phyloP scores from a whole-genome alignment of 1,139 yeast genomes.

The Blastobotrys illinoisensis region DNA sequence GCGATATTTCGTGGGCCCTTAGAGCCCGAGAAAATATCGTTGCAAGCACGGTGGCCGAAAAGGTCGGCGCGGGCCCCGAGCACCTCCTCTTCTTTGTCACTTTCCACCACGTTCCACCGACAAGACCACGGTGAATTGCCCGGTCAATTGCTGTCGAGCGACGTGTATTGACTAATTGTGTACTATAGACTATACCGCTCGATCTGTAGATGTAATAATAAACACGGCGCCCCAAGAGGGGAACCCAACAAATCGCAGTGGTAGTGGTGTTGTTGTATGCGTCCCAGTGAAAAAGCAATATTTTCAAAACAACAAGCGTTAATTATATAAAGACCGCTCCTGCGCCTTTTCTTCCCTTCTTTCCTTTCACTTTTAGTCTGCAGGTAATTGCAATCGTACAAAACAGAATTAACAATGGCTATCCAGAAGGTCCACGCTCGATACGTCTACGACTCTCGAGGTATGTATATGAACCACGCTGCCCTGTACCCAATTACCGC shows the following conservation, averaged over 20 bases:
- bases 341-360: constrained; percentile 2
- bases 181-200: not conserved
- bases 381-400: not conserved
- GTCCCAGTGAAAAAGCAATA: not conserved
- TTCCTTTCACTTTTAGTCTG: not conserved
- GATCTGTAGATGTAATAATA: not conserved
- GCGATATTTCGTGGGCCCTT: not conserved
- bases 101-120: not conserved
- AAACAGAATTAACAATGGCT: constrained; percentile 37
- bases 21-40: not conserved
- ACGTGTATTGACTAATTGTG: not conserved
- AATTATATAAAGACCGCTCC: constrained; percentile 6
- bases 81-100: not conserved
- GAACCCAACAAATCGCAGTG: not conserved
- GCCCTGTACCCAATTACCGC: too few species aligned
- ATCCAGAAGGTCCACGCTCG: constrained; percentile 74
- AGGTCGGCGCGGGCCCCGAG: not conserved
- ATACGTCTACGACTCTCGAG: constrained; percentile 95
- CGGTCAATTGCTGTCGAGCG: not conserved
- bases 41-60: not conserved
- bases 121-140: too few species aligned
- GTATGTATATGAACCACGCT: too few species aligned
- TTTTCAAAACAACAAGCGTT: not conserved
- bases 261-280: not conserved
- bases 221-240: not conserved